These are phyloP conservation scores for Entomortierella beljakovae DNA, from an alignment of 192 early-diverging fungal species.

Conservation along the genomic window DNA sequence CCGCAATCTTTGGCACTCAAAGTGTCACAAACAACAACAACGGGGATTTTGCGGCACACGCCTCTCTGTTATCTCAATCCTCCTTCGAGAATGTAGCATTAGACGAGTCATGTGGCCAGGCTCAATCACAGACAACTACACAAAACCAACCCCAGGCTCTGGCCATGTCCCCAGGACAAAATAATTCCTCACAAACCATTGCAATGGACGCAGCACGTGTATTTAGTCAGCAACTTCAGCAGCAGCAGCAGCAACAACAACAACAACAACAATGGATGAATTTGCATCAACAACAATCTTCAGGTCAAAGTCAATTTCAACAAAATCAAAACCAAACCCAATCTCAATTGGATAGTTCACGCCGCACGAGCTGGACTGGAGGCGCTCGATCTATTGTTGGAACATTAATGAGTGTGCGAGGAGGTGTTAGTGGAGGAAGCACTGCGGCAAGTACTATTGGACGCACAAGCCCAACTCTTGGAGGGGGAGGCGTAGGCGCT, in stretches of 20 bases:
- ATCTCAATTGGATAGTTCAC: not conserved
- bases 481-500: constrained; percentile 1
- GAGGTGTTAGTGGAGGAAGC: not conserved
- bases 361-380: constrained; percentile 11
- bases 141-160: not conserved
- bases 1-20: not conserved
- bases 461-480: constrained; percentile 21
- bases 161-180: not conserved
- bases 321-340: not conserved
- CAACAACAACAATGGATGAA: constrained; percentile 3
- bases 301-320: not conserved
- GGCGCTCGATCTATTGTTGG: constrained; percentile 20
- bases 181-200: constrained; percentile 13
- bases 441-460: constrained; percentile 33
- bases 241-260: constrained; percentile 25
- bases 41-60: not conserved
- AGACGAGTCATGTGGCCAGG: constrained; percentile 5
- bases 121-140: constrained; percentile 4
- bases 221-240: constrained; percentile 32
- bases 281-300: not conserved
- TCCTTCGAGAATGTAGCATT: constrained; percentile 21
- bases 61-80: not conserved
- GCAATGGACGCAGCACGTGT: constrained; percentile 21
- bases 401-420: constrained; percentile 15
- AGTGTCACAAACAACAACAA: not conserved